Base-by-base conservation (phyloP, 805 yeast species). In the Lipomyces sp. region DNA sequence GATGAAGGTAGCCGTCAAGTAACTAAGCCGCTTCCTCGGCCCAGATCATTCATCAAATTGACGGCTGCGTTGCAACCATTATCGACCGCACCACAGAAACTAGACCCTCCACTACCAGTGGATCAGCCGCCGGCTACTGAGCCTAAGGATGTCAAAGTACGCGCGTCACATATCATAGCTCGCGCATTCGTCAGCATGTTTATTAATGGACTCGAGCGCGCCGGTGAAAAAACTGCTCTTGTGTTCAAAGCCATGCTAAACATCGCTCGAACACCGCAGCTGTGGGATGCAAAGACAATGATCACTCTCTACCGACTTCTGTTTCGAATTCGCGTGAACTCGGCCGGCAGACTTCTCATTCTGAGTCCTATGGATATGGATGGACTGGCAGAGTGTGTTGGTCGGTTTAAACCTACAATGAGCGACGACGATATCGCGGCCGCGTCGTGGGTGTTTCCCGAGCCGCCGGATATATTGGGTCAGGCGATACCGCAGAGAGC, bases 401-500 rank as follows among this genome's bases (percentile, higher is more conserved):
- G 76, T 3, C 71, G 87, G 61, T 78, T 79, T 51, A 61, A 65
- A 24, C 65, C 62, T 18, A 53, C 61, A 34, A 64, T 57, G 63
- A 59, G 53, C 6, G 51, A 40, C 40, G 68, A 55, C 61, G 61
- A 23, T 36, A 58, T 3, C 58, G 63, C 53, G 2, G 55, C 56
- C 10, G 58, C 68, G 31, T 59, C 67, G 49, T 84, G 90, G 91
- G 65, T 67, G 4, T 82, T 73, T 59, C 91, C 90, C 0, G 90
- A 84, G 55, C 61, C 65, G 0, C 61, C 77, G 2, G 66, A 67
- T 3, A 79, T 78, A 57, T 67, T 83, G 18, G 81, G 82, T 0
- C 65, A 24, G 59, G 2, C 69, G 66, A 1, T 63, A 67, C 43
- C 70, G 78, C 37, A 72, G 73, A 39, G 68, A 49, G 33, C 81